These are phyloP conservation scores for Volutella citrinella DNA, from an alignment of 2,329 filamentous ascomycete genomes.

Conservation along the genomic window DNA sequence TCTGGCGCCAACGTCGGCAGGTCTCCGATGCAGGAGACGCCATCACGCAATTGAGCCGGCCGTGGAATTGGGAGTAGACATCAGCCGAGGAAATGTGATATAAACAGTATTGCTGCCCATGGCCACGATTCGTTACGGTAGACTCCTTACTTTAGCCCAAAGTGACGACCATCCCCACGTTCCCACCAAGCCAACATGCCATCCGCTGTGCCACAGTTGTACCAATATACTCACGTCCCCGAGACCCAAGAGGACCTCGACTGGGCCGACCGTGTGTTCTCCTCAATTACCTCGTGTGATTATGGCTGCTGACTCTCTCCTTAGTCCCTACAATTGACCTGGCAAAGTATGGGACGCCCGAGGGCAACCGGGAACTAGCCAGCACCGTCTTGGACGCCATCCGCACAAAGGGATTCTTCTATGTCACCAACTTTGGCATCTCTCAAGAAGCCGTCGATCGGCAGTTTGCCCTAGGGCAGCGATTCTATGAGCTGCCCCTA, in stretches of 20 bases:
- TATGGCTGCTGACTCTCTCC: too few species aligned
- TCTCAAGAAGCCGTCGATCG: slow-evolving; percentile 53
- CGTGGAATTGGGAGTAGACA: too few species aligned
- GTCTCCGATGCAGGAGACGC: too few species aligned
- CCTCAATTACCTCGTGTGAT: too few species aligned
- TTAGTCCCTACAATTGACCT: slow-evolving; percentile 33
- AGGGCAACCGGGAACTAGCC: slow-evolving; percentile 29
- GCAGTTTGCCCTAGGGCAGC: slow-evolving; percentile 56
- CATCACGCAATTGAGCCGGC: too few species aligned
- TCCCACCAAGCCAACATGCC: too few species aligned
- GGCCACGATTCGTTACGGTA: too few species aligned
- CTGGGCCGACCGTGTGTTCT: slow-evolving; percentile 33
- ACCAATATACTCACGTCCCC: slow-evolving; percentile 33
- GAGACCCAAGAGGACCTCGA: slow-evolving; percentile 36
- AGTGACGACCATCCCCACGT: too few species aligned
- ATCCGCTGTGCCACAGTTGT: slow-evolving; percentile 27
- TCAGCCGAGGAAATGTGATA: too few species aligned
- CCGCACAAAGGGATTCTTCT: slow-evolving; percentile 30
- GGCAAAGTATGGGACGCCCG: slow-evolving; percentile 29
- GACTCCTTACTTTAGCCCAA: too few species aligned
- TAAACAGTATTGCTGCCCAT: too few species aligned
- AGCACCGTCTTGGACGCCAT: slow-evolving; percentile 30
- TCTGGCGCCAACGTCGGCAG: too few species aligned
- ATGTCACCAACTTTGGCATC: slow-evolving; percentile 58
- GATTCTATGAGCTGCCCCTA: slow-evolving; percentile 48